A percentile compares a stretch with the other conserved stretches of the same genome.
These are phyloP conservation scores for Pichia kudriavzevii DNA, from an alignment of 1,139 yeast genomes.

Conservation along the genomic window DNA sequence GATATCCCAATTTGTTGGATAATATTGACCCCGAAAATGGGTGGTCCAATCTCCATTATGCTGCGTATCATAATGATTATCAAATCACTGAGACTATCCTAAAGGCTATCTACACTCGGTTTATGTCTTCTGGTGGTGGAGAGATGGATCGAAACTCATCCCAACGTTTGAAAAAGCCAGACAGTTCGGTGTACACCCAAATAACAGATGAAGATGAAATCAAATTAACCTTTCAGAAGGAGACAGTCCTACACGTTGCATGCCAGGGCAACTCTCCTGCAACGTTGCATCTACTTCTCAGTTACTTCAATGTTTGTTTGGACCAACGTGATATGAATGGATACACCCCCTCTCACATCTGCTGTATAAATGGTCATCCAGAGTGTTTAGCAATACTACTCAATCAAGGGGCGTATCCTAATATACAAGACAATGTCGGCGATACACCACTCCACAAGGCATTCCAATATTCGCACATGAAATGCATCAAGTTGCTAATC, in stretches of 20 bases:
- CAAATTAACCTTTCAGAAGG: slow-evolving; percentile 50
- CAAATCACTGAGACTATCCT: slow-evolving; percentile 60
- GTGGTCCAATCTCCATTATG: slow-evolving; percentile 87
- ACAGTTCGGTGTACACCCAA: slow-evolving; percentile 18
- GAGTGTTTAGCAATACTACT: slow-evolving; percentile 66
- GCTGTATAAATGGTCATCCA: slow-evolving; percentile 58
- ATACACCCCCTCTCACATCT: slow-evolving; percentile 69
- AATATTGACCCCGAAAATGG: slow-evolving; percentile 71
- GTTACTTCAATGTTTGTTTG: slow-evolving; percentile 55
- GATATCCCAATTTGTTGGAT: slow-evolving; percentile 72
- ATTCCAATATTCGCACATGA: slow-evolving; percentile 64
- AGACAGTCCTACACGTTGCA: slow-evolving; percentile 74
- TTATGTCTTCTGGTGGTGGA: slow-evolving; percentile 24
- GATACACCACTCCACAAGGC: slow-evolving; percentile 78
- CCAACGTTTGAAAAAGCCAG: slow-evolving; percentile 4
- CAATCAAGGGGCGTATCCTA: slow-evolving; percentile 75
- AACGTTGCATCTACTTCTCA: slow-evolving; percentile 72
- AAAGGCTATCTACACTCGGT: slow-evolving; percentile 33
- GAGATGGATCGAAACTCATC: slow-evolving; percentile 7
- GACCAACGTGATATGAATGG: slow-evolving; percentile 53
- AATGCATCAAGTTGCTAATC: slow-evolving; percentile 55
- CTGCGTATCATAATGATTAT: slow-evolving; percentile 74
- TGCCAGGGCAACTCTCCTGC: slow-evolving; percentile 52
- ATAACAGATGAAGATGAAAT: slow-evolving; percentile 28
- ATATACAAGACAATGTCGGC: slow-evolving; percentile 52